These are phyloP conservation scores for Gossypium aridum DNA, from an alignment of 441 rosid genomes.

Conservation along the genomic window DNA sequence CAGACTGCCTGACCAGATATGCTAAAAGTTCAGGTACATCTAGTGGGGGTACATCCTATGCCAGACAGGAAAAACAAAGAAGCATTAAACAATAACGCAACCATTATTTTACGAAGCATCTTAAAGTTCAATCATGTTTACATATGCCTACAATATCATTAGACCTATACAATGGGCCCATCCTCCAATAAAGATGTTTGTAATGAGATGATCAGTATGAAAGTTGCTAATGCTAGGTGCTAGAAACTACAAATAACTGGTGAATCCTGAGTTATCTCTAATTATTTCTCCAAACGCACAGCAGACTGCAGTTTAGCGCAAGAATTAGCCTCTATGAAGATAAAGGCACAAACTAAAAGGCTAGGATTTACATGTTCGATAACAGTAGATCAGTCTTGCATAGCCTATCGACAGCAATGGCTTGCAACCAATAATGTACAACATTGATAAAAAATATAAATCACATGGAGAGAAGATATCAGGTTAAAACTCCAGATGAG, in stretches of 20 bases:
- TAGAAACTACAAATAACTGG: neutral
- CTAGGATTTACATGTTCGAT: neutral
- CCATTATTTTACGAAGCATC: neutral
- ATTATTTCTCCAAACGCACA: neutral
- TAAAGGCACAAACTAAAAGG: neutral
- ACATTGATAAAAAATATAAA: neutral
- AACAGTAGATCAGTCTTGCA: neutral
- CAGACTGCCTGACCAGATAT: constrained; percentile 82
- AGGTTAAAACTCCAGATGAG: neutral
- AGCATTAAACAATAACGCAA: constrained; percentile 7
- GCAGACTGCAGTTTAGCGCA: neutral
- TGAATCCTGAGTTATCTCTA: neutral
- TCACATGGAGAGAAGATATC: neutral
- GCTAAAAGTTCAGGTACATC: constrained; percentile 91
- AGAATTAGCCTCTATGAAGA: neutral
- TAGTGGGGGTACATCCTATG: constrained; percentile 78
- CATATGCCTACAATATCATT: neutral
- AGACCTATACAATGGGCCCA: neutral
- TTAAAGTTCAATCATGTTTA: neutral
- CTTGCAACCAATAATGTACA: neutral
- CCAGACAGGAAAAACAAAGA: neutral
- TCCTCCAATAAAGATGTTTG: neutral
- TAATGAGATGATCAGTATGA: neutral
- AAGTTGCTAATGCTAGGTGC: neutral
- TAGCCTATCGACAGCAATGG: neutral